Percentiles rank a stretch among this genome's conserved stretches.
These are phyloP conservation scores for Auricularia auricula-judae DNA, from an alignment of 768 basidiomycete genomes.

Conservation along the genomic window DNA sequence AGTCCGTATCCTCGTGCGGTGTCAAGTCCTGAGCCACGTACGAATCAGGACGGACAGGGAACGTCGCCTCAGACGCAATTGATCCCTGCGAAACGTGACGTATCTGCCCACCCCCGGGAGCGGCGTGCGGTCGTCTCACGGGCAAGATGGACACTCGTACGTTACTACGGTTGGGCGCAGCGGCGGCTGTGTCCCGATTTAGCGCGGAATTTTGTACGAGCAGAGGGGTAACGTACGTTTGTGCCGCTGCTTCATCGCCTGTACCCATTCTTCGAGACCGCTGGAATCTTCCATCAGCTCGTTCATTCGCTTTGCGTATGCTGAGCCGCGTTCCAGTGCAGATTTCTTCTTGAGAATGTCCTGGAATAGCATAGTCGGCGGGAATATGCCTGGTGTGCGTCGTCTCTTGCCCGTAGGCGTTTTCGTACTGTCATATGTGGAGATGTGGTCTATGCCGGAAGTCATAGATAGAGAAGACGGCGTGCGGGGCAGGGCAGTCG, in stretches of 20 bases:
- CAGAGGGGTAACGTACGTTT: slow-evolving; percentile 34
- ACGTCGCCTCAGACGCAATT: slow-evolving; percentile 64
- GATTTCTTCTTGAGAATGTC: slow-evolving; percentile 50
- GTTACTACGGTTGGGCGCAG: neutral
- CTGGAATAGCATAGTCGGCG: slow-evolving; percentile 49
- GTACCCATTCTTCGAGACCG: slow-evolving; percentile 69
- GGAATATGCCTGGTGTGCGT: neutral
- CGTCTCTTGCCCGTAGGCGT: neutral
- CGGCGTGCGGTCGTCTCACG: neutral
- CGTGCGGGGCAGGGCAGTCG: neutral
- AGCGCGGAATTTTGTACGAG: neutral
- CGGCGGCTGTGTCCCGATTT: neutral
- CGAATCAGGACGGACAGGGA: slow-evolving; percentile 71
- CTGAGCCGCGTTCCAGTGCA: slow-evolving; percentile 53
- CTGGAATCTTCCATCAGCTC: slow-evolving; percentile 67
- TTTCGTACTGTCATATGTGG: neutral
- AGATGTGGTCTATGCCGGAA: neutral
- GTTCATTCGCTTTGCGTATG: slow-evolving; percentile 76
- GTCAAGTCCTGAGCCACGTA: slow-evolving; percentile 67
- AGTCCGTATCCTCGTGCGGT: slow-evolving; percentile 30
- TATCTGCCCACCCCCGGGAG: slow-evolving; percentile 24
- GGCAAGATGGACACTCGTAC: neutral
- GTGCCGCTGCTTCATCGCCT: slow-evolving; percentile 29
- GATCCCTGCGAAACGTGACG: slow-evolving; percentile 65
- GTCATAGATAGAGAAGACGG: neutral